Evolutionary conservation across 164 flowering plant species (phyloP), one percentile per base, ranked within the genome.

Genomic region (Paratinospora sagittata): DNA sequence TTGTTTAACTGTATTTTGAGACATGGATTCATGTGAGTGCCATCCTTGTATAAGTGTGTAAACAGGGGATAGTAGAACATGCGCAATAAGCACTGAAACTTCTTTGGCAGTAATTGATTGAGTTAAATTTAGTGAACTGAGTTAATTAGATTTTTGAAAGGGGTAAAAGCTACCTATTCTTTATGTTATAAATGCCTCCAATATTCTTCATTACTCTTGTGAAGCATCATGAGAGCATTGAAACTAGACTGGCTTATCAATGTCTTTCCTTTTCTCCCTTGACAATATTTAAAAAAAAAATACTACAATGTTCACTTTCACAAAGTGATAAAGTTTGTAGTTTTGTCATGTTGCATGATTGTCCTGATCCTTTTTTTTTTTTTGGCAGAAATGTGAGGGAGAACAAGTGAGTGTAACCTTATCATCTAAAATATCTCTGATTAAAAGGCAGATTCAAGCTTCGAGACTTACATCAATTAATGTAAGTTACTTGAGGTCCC

Each of bases 391-490:
- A 60, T 60, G 23, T 39, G 75, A 68, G 57, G 81, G 72, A 47
- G 77, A 73, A 66, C 79, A 79, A 66, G 75, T 64, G 49, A 76
- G 43, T 71, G 89, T 80, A 65, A 65, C 49, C 66, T 71, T 92
- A 72, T 65, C 70, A 13, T 37, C 72, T 65, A 80, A 75, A 67
- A 76, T 92, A 70, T 75, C 78, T 62, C 88, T 83, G 71, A 78
- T 93, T 61, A 88, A 82, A 72, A 82, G 68, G 85, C 84, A 89
- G 79, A 85, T 93, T 78, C 90, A 88, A 76, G 79, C 85, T 23
- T 84, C 86, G 67, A 87, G 96, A 78, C 68, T 75, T 58, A 67
- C 67, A 74, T 81, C 85, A 19, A 66, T 92, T 41, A 82, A 82
- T 70, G 98, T 92, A 83, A 68, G 86, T 76, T 24, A 19, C 1